Evolutionary conservation across 2,329 filamentous ascomycete genomes (phyloP), one percentile per base, ranked within the genome.

Genomic region (Colletotrichum horii): DNA sequence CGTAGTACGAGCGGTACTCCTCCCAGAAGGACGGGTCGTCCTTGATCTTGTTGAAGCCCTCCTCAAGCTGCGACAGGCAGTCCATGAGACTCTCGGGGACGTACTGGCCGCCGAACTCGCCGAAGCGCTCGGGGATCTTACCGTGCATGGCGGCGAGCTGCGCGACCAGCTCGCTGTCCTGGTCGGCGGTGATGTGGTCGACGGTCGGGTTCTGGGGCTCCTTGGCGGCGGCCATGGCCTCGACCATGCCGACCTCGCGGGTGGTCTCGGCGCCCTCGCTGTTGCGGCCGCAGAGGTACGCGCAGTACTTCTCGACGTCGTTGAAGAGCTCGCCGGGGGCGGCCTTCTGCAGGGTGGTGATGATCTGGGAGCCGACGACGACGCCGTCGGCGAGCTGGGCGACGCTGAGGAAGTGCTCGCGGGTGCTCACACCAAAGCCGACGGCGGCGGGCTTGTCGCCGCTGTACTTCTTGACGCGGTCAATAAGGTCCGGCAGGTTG

Each of bases 21-120:
- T 98, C 94, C 97, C 97, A 99, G 89, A 99, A 99, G 70, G 91
- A 90, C 6, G 95, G 94, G 82, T 98, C 96, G 78, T 97, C 92
- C 81, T 93, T 93, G 76, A 97, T 96, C 80, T 94, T 88, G 80
- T 97, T 93, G 89, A 99, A 99, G 38, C 96, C 97, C 32, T 92
- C 92, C 85, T 99, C 96, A 8, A 99, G 91, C 85, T 99, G 92
- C 1, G 93, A 93, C 75, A 99, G 88, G 83, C 96, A 98, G 87
- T 98, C 96, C 96, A 99, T 98, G 76, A 99, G 90, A 24, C 96
- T 97, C 85, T 99, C 97, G 2, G 97, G 97, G 4, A 99, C 97
- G 82, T 98, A 99, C 85, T 98, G 96, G 19, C 97, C 97, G 80
- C 97, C 97, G 78, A 98, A 99, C 83, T 98, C 94, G 79, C 97